Evolutionary conservation across 306 rosid species (phyloP).

Genomic region (Calophaca sinica): DNA sequence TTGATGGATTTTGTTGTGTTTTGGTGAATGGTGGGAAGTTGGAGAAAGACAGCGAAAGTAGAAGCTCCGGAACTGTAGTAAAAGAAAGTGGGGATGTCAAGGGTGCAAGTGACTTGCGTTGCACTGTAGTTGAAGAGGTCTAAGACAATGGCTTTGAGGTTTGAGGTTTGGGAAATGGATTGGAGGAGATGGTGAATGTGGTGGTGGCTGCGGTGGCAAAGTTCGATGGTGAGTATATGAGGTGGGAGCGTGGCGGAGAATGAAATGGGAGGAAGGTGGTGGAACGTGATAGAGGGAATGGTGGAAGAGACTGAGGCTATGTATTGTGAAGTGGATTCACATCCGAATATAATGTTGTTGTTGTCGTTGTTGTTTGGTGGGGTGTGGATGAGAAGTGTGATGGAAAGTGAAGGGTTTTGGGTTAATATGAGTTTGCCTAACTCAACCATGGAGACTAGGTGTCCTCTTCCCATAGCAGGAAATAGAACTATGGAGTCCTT

Average conservation of each 20-base stretch:
- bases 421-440: conserved; percentile 36
- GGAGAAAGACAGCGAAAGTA: conserved; percentile 23
- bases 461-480: conserved; percentile 9
- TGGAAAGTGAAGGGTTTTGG: conserved; percentile 46
- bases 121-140: conserved; percentile 49
- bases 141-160: conserved; percentile 46
- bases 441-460: conserved; percentile 32
- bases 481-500: conserved; percentile 37
- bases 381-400: conserved; percentile 50
- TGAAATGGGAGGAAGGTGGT: conserved; percentile 27
- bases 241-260: not conserved
- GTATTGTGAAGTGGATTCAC: too few species aligned
- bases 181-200: not conserved
- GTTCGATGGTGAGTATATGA: not conserved
- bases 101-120: conserved; percentile 9
- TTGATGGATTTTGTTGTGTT: conserved; percentile 39
- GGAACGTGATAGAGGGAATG: conserved; percentile 42
- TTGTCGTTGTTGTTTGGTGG: conserved; percentile 28
- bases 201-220: not conserved
- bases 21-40: conserved; percentile 38
- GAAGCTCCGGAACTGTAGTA: conserved; percentile 47
- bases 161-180: conserved; percentile 14
- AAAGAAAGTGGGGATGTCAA: conserved; percentile 50
- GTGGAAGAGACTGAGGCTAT: too few species aligned
- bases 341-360: too few species aligned